These are phyloP conservation scores for Aquilaria sinensis DNA, from an alignment of 345 rosid species.

Conservation along the genomic window DNA sequence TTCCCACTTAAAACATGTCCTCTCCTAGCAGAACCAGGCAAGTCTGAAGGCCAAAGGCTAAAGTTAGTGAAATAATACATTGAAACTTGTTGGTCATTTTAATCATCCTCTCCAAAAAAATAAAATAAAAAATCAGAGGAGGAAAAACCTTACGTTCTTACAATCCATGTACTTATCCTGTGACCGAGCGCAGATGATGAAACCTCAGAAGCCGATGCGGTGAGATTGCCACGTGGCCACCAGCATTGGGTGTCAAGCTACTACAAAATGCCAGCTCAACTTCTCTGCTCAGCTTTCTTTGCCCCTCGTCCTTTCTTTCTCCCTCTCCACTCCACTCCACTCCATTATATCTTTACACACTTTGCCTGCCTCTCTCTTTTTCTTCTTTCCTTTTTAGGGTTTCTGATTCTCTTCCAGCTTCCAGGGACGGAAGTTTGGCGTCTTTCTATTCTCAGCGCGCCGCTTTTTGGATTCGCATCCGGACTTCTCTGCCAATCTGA, in stretches of 20 bases:
- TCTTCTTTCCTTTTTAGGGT: slow-evolving; percentile 23
- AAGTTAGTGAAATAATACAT: too few species aligned
- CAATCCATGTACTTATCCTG: not conserved
- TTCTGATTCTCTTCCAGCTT: slow-evolving; percentile 26
- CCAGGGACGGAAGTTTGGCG: slow-evolving; percentile 19
- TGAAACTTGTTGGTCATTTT: too few species aligned
- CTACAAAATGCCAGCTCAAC: slow-evolving; percentile 10
- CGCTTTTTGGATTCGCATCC: slow-evolving; percentile 36
- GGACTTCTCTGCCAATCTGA: not conserved
- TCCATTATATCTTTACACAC: not conserved
- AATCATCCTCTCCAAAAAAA: too few species aligned
- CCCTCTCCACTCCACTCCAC: not conserved
- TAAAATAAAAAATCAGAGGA: too few species aligned
- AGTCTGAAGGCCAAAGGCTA: too few species aligned
- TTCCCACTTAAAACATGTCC: too few species aligned
- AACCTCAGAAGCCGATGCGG: slow-evolving; percentile 18
- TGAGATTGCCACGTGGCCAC: slow-evolving; percentile 51
- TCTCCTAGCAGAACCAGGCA: too few species aligned
- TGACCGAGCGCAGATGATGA: slow-evolving; percentile 2
- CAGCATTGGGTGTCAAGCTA: slow-evolving; percentile 24
- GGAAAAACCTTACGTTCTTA: too few species aligned
- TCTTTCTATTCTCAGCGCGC: not conserved
- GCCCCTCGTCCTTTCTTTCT: not conserved
- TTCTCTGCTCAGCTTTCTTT: slow-evolving; percentile 8
- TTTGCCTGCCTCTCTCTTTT: not conserved